Base-by-base conservation (phyloP, 345 rosid genomes). In the Cardamine resedifolia region DNA sequence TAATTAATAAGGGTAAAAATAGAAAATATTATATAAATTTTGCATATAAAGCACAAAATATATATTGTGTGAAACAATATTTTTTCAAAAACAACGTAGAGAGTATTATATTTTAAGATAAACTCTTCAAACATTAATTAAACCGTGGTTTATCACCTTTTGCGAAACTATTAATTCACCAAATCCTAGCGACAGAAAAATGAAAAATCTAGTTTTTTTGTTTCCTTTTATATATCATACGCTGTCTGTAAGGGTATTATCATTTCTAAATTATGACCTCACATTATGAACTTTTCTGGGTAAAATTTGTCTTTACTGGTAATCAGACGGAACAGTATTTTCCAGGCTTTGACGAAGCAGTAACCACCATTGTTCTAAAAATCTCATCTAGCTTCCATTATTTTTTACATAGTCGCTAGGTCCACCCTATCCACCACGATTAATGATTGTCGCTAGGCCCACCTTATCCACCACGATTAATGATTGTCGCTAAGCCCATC, bases 251-350 rank as follows among this genome's bases (percentile, higher is more conserved):
- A 45, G 26, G 31, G 24, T 33, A 45, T 56, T 33, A 70, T 58
- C 38, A 47, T 34, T 71, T 58, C 31, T 39, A 16, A 63, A 63
- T 33, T 57, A 43, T 44, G 23, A 48, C 49, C 74, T 58, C 48
- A 70, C 59, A 36, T 12, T 51, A 43, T 1, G 5, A 72, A 10
- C 41, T 30, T 72, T 63, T 10, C 11, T 28, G 33, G 45, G 27
- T 28, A 63, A 15, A 30, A 10, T 21, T 55, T 56, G 20, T 30
- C 38, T 64, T 45, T 33, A 30, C 16, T 41, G 11, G 31, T 45
- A 63, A 64, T 51, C 8, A 63, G 39, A 23, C 43, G 27, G 18
- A 16, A 39, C 9, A 53, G 12, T 16, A 55, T 7, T 58, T 55
- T 55, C 7, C 27, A 63, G 64, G 30, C 3, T 56, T 45, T 36